phyloP scores from a whole-genome alignment of 345 rosid genomes.

The Eucalyptus guilfoylei region DNA sequence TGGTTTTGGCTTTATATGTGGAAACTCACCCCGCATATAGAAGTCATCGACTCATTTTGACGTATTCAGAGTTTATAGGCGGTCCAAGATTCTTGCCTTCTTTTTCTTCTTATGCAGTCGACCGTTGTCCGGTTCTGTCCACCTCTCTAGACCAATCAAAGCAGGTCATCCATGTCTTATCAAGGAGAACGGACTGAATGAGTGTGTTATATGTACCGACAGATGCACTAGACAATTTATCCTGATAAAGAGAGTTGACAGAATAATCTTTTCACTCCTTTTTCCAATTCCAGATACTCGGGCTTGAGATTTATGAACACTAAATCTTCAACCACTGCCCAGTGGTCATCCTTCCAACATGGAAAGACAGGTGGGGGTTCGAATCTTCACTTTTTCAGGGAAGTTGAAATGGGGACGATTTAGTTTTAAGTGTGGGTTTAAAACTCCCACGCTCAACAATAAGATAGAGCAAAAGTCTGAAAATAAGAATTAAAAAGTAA shows the following conservation, averaged over 20 bases:
- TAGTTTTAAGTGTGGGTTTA: rapidly evolving
- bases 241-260: background rate
- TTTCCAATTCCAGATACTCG: background rate
- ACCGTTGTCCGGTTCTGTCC: background rate
- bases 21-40: background rate
- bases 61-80: background rate
- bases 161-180: background rate
- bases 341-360: rapidly evolving
- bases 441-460: rapidly evolving
- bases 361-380: rapidly evolving
- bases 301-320: background rate
- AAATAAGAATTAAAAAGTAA: rapidly evolving
- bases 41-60: background rate
- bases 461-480: rapidly evolving
- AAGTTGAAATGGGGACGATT: rapidly evolving
- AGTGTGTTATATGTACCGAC: background rate
- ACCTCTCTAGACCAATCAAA: background rate
- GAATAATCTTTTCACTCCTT: background rate
- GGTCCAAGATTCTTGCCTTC: background rate
- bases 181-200: background rate
- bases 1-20: background rate
- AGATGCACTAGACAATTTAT: background rate
- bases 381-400: rapidly evolving
- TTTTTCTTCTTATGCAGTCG: background rate
- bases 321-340: background rate